These are phyloP conservation scores for Vanrija humicola DNA, from an alignment of 1,284 basidiomycete species.

Conservation along the genomic window DNA sequence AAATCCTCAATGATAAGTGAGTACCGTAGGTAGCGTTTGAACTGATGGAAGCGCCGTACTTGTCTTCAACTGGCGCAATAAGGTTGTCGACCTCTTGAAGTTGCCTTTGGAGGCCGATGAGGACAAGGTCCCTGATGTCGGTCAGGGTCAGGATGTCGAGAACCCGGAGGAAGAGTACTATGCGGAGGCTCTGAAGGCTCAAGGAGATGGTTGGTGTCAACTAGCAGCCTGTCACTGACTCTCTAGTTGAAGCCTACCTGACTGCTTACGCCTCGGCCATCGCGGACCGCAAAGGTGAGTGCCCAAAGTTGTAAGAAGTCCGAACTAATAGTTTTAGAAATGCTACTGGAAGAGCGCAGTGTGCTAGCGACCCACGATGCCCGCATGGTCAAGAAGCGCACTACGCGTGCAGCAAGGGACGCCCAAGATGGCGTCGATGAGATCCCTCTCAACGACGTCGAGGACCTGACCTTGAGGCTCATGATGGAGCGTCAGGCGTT, in stretches of 20 bases:
- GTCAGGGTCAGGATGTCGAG: conserved; percentile 26
- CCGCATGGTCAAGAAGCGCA: conserved; percentile 30
- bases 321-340: conserved; percentile 22
- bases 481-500: conserved; percentile 39
- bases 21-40: background rate
- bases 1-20: conserved; percentile 44
- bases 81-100: conserved; percentile 34
- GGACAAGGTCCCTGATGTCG: conserved; percentile 14
- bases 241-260: conserved; percentile 40
- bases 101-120: conserved; percentile 33
- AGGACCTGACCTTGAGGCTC: conserved; percentile 26
- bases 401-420: conserved; percentile 28
- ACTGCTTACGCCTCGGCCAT: conserved; percentile 42
- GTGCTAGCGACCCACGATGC: conserved; percentile 30
- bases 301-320: too few relatives aligned
- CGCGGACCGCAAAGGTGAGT: conserved; percentile 41
- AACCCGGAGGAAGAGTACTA: conserved; percentile 45
- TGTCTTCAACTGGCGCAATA: conserved; percentile 38
- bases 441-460: conserved; percentile 19
- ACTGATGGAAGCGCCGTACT: conserved; percentile 30
- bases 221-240: conserved; percentile 3
- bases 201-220: conserved; percentile 36
- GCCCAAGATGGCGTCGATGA: conserved; percentile 19
- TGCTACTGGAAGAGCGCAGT: conserved; percentile 40
- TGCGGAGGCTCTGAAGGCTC: conserved; percentile 39